Conservation (phyloP, 1,284 basidiomycete species). For the Rhodotorula sp. region DNA sequence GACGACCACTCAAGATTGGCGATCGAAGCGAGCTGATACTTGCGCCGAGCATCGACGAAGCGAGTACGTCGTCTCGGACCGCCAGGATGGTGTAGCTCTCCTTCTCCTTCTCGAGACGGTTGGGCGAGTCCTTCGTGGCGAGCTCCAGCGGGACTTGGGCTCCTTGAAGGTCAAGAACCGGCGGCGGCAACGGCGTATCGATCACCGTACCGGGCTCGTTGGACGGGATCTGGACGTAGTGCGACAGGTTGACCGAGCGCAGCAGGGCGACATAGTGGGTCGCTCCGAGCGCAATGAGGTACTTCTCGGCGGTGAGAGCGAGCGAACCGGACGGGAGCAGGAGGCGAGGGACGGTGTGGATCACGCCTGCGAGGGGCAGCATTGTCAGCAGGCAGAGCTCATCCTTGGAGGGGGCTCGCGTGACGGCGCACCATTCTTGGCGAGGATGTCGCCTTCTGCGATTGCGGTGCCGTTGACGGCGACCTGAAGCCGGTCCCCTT, state of each 20-base stretch:
- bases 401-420: too few species aligned
- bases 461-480: slow-evolving; percentile 64
- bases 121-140: too few species aligned
- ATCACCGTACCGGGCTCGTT: slow-evolving; percentile 66
- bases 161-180: neutral
- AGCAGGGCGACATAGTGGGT: slow-evolving; percentile 84
- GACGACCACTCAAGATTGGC: slow-evolving; percentile 32
- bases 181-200: slow-evolving; percentile 6
- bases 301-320: slow-evolving; percentile 86
- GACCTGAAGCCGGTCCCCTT: slow-evolving; percentile 55
- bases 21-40: neutral
- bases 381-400: neutral
- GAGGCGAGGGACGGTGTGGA: slow-evolving; percentile 82
- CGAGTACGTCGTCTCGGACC: slow-evolving; percentile 79
- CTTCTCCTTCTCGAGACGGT: slow-evolving; percentile 31
- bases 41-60: slow-evolving; percentile 14
- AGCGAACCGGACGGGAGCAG: slow-evolving; percentile 75
- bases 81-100: slow-evolving; percentile 60
- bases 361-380: slow-evolving; percentile 57
- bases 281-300: slow-evolving; percentile 82
- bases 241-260: slow-evolving; percentile 72
- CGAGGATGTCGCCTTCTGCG: slow-evolving; percentile 74
- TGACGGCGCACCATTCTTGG: slow-evolving; percentile 65
- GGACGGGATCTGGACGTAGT: slow-evolving; percentile 71
- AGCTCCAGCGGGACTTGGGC: slow-evolving; percentile 2